Evolutionary conservation across 164 flowering plant species (phyloP).

Genomic region (Magnolia kwangsiensis): DNA sequence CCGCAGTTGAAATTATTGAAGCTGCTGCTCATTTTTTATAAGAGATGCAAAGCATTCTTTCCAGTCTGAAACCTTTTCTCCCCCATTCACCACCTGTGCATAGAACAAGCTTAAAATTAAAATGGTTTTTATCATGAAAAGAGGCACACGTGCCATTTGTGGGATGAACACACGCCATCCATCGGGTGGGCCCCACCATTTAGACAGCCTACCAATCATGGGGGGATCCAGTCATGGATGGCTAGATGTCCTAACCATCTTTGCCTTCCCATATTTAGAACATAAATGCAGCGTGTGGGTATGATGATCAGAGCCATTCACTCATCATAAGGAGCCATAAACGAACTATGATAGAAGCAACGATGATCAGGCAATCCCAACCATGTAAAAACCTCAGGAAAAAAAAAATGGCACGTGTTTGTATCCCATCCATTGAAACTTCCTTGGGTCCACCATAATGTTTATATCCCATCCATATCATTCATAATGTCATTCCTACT

Average conservation of each 20-base stretch:
- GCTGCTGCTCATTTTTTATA: slow-evolving; percentile 37
- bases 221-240: neutral
- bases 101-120: neutral
- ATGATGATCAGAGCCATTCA: neutral
- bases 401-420: too few species aligned
- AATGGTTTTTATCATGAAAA: too few species aligned
- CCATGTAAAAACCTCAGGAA: neutral
- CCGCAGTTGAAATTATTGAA: slow-evolving; percentile 12
- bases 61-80: slow-evolving; percentile 75
- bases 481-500: too few species aligned
- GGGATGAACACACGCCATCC: neutral
- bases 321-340: neutral
- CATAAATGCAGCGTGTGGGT: too few species aligned
- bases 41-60: slow-evolving; percentile 47
- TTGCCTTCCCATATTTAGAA: neutral
- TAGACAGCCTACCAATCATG: neutral
- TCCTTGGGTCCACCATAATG: too few species aligned
- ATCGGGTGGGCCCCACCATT: neutral
- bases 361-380: neutral
- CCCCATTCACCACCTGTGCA: slow-evolving; percentile 76
- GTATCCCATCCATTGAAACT: too few species aligned
- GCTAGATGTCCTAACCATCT: neutral
- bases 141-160: neutral
- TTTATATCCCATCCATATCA: too few species aligned
- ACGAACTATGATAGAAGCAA: too few species aligned